Percentiles rank a stretch among this genome's conserved stretches.
Evolutionary conservation across 2,329 filamentous ascomycete genomes (phyloP).

Genomic region (Epicoccum nigrum): DNA sequence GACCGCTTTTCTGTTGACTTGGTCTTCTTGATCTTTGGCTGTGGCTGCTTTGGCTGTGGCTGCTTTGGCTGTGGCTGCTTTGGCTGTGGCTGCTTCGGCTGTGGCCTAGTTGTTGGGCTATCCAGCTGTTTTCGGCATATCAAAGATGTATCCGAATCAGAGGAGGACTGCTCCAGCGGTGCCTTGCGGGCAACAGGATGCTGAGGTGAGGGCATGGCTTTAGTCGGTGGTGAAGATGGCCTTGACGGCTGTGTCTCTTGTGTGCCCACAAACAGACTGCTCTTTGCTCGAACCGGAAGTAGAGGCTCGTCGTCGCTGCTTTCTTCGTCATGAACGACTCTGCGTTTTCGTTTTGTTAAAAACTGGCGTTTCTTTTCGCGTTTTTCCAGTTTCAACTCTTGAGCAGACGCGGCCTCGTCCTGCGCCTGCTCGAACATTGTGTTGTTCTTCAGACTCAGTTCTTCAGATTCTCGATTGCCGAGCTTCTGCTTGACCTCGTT

Average conservation of each 20-base stretch:
- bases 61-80: background rate
- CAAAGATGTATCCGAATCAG: too few relatives aligned
- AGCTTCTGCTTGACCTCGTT: conserved; percentile 15
- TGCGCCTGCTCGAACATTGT: conserved; percentile 15
- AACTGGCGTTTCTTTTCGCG: conserved; percentile 26
- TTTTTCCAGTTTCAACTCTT: conserved; percentile 18
- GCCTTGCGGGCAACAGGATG: conserved; percentile 11
- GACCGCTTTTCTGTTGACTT: conserved; percentile 1
- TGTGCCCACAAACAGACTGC: conserved; percentile 20
- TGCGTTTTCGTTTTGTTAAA: conserved; percentile 2
- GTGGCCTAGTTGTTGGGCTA: background rate
- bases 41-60: background rate
- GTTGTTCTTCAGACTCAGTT: conserved; percentile 16
- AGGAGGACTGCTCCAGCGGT: conserved; percentile 29
- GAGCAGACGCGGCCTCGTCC: conserved; percentile 6
- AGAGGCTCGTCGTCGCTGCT: conserved; percentile 22
- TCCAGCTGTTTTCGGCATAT: background rate
- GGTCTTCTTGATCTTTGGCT: background rate
- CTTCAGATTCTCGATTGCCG: conserved; percentile 7
- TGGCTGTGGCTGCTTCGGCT: background rate
- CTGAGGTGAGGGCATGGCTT: too few relatives aligned
- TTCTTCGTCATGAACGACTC: background rate
- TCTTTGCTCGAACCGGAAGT: background rate
- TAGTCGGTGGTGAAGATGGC: background rate
- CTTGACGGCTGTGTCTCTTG: background rate